These are phyloP conservation scores for Graphium sp. DNA, from an alignment of 2,329 filamentous ascomycete genomes.

Conservation along the genomic window DNA sequence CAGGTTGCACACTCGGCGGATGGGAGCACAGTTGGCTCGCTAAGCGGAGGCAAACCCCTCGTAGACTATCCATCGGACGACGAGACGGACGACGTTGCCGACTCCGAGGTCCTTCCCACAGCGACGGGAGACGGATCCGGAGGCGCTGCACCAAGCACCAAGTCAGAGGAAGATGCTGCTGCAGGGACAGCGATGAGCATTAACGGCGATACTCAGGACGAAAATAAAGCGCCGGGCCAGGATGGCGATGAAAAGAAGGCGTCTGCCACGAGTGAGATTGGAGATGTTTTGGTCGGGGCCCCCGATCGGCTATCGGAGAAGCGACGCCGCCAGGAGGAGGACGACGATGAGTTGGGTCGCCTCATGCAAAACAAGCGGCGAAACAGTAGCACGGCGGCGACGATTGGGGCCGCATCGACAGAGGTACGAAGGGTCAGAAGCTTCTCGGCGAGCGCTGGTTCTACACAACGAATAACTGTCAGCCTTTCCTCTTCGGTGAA, in stretches of 20 bases:
- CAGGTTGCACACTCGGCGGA: constrained; percentile 15
- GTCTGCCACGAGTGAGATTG: constrained; percentile 7
- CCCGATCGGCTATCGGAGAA: constrained; percentile 77
- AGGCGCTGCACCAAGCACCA: neutral
- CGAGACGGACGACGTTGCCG: constrained; percentile 43
- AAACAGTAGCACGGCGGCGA: constrained; percentile 33
- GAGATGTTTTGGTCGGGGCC: constrained; percentile 35
- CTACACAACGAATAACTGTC: too few relatives aligned
- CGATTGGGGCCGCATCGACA: constrained; percentile 13
- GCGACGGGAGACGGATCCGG: constrained; percentile 7
- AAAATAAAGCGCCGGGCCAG: constrained; percentile 6
- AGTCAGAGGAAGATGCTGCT: neutral
- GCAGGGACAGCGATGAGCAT: neutral
- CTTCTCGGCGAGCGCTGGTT: too few relatives aligned
- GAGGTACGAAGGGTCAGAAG: neutral
- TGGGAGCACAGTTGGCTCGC: constrained; percentile 19
- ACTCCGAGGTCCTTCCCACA: constrained; percentile 24
- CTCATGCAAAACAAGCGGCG: constrained; percentile 50
- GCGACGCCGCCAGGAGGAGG: constrained; percentile 74
- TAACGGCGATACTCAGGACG: constrained; percentile 9
- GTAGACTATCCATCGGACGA: constrained; percentile 93
- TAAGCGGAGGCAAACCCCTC: constrained; percentile 55
- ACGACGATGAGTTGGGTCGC: constrained; percentile 83
- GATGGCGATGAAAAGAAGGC: constrained; percentile 7
- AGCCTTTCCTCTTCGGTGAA: too few relatives aligned